Percentiles rank a stretch among this genome's conserved stretches.
These are phyloP conservation scores for Dothidotthia symphoricarpi DNA, from an alignment of 2,329 filamentous ascomycete species.

Conservation along the genomic window DNA sequence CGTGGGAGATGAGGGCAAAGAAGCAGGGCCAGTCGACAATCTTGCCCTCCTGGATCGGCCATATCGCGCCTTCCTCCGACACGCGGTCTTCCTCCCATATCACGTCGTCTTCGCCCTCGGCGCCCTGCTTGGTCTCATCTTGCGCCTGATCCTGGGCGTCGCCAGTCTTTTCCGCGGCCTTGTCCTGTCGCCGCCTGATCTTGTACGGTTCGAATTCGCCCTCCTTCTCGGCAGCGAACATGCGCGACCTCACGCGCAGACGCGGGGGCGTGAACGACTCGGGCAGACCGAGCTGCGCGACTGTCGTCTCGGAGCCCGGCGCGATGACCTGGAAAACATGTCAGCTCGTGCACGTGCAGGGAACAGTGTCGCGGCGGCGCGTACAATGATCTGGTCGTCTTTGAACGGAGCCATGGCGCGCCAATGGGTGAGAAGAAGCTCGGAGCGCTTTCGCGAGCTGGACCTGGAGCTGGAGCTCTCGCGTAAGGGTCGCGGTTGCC, in stretches of 20 bases:
- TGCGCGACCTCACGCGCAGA: slow-evolving; percentile 83
- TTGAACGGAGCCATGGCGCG: slow-evolving; percentile 46
- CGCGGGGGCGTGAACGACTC: slow-evolving; percentile 91
- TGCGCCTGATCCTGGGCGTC: slow-evolving; percentile 28
- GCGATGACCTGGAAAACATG: slow-evolving; percentile 58
- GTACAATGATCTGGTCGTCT: slow-evolving; percentile 48
- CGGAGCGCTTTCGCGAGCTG: slow-evolving; percentile 6
- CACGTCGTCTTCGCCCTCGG: slow-evolving; percentile 55
- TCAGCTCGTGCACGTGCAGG: slow-evolving; percentile 11
- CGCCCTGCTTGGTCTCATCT: slow-evolving; percentile 25
- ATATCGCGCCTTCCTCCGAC: slow-evolving; percentile 84
- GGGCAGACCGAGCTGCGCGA: slow-evolving; percentile 84
- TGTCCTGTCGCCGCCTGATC: slow-evolving; percentile 57
- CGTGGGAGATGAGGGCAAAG: slow-evolving; percentile 87
- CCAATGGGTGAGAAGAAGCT: slow-evolving; percentile 30
- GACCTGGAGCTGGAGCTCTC: slow-evolving; percentile 2
- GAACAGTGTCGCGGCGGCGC: slow-evolving; percentile 2
- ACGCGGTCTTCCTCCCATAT: slow-evolving; percentile 87
- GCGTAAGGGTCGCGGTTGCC: too few species aligned
- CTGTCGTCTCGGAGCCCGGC: slow-evolving; percentile 82
- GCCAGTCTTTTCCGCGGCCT: slow-evolving; percentile 27
- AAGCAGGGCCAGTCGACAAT: slow-evolving; percentile 92
- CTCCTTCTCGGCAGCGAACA: slow-evolving; percentile 78
- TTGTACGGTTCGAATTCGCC: slow-evolving; percentile 81
- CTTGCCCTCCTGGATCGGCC: slow-evolving; percentile 76